Evolutionary conservation across 179 eudicot species (phyloP), one percentile per base, ranked within the genome.

Genomic region (Actinidia arguta): DNA sequence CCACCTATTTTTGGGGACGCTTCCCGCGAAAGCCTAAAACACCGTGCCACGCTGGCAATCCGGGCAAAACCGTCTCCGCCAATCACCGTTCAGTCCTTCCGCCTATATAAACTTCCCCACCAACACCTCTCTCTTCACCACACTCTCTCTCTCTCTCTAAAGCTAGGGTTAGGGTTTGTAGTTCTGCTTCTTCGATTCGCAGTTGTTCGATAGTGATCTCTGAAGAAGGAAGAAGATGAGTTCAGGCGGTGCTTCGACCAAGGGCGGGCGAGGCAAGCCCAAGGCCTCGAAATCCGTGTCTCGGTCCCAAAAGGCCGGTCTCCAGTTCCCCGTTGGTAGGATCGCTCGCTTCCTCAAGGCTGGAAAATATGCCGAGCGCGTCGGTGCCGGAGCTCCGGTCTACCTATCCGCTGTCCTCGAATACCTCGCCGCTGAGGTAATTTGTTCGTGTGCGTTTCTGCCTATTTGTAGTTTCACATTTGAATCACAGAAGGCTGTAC

Each of bases 351-450:
- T 79, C 9, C 83, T 83, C 52, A 83, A 83, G 76, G 74, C 85
- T 8, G 85, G 85, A 0, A 83, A 80, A 75, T 83, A 83, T 8
- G 85, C 85, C 2, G 85, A 83, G 56, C 82, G 85, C 12, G 84
- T 82, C 31, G 84, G 84, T n/a, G 84, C 84, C 76, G 84, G 85
- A 4, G 85, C 85, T 73, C 85, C 85, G 16, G 85, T 83, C 44
- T 83, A 83, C 62, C 82, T 83, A 42, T 83, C 85, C 20, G 85
- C 85, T 20, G 85, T 83, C 24, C 82, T 83, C 20, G 85, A 83
- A 12, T 83, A 83, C 46, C 82, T 83, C n/a, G 82, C 82, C 31
- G 85, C 82, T 10, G 85, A 79, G 82, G 85, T 82, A 73, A 12
- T 11, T 78, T 48, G 1, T 51, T 8, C 17, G 58, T 31, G 7